phyloP scores from a whole-genome alignment of 1,139 yeast genomes.

The Hemisphaericaspora subhashii region DNA sequence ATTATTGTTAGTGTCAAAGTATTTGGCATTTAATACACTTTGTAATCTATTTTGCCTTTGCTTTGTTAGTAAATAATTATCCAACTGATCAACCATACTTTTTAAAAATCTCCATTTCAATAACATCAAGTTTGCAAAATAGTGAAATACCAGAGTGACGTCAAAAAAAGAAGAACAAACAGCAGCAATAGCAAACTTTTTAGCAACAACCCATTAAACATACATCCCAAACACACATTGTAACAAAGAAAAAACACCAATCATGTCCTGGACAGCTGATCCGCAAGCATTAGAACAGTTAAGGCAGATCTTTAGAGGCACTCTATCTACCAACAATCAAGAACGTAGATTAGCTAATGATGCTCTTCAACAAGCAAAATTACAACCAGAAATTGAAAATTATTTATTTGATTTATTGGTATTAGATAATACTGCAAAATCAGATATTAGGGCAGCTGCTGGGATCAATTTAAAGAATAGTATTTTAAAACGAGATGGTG shows the following conservation, averaged over 20 bases:
- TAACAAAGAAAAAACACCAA: not conserved
- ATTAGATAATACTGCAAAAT: conserved; percentile 42
- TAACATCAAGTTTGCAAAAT: too few species aligned
- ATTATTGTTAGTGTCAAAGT: too few species aligned
- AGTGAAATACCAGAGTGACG: too few species aligned
- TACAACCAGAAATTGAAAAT: conserved; percentile 74
- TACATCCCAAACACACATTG: too few species aligned
- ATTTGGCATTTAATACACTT: too few species aligned
- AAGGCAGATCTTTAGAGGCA: conserved; percentile 60
- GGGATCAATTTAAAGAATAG: conserved; percentile 83
- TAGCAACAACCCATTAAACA: too few species aligned
- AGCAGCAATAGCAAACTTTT: conserved; percentile 1
- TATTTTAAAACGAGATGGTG: conserved; percentile 41
- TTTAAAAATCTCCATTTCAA: too few species aligned
- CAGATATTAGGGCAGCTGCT: conserved; percentile 81
- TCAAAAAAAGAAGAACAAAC: too few species aligned
- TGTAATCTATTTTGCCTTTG: too few species aligned
- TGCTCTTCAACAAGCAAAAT: conserved; percentile 66
- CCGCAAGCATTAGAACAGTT: conserved; percentile 61
- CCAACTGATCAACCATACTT: too few species aligned
- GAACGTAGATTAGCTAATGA: conserved; percentile 63
- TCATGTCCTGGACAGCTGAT: conserved; percentile 61
- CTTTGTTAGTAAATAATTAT: too few species aligned
- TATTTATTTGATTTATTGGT: conserved; percentile 73
- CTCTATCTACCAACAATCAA: conserved; percentile 57